Base-by-base conservation (phyloP, 352 stramenopile species). In the Phytophthora niederhauseri region DNA sequence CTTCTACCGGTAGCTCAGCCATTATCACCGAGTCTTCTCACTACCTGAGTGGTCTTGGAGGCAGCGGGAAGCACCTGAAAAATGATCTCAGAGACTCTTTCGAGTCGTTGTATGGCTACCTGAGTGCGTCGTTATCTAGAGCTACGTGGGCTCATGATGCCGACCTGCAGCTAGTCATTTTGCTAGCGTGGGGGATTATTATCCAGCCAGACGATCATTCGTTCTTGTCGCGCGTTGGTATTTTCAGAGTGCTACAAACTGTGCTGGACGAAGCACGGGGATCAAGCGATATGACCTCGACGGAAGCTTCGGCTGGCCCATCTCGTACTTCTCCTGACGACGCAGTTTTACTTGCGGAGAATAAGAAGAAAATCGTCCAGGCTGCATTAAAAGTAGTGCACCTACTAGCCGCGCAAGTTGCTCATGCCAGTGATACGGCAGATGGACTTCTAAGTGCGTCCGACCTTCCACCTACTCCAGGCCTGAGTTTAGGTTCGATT, bases 231-330 rank as follows among this genome's bases (percentile, higher is more conserved):
- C 87, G 91, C 43, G 87, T 97, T 38, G 88, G 90, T 1, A 91
- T 97, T 68, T 97, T 97, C 65, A 78, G 91, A 36, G 89, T 97
- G 34, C 70, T 97, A 15, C 91, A 97, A 67, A 96, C 88, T n/a
- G 91, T 97, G 11, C 60, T 97, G 14, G 88, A 96, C 57, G 88
- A 96, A 72, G 89, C 87, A 4, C 81, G 91, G 71, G 82, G 82
- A 19, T 87, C 79, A 11, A 76, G 72, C 14, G 82, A 87, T 60
- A 54, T 59, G 30, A 61, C 69, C 7, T 66, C 69, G 28, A 59
- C 63, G 26, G 81, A 84, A 31, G 55, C n/a, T n/a, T 53, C 50
- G 4, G 45, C 66, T 48, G 57, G 36, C 17, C 38, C 68, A 19
- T 62, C 66, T 9, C 71, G 67, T 2, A 64, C 54, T 22, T 75